Conservation (phyloP, 495 filamentous ascomycete genomes). For the Extremus antarcticus region DNA sequence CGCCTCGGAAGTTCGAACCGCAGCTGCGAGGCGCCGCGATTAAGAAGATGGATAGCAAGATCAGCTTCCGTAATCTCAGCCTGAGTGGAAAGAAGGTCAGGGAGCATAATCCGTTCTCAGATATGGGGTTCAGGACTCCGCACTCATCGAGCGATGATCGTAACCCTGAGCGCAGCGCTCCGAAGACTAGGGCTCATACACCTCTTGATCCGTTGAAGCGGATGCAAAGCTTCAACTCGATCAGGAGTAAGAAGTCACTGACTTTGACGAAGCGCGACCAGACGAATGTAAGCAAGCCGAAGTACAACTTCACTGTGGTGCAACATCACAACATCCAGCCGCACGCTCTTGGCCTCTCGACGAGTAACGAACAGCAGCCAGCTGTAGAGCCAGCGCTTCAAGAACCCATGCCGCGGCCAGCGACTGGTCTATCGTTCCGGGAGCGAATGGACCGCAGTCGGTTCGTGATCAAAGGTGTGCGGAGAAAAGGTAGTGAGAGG, state of each 20-base stretch:
- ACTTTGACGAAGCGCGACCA: neutral
- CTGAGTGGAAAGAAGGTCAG: neutral
- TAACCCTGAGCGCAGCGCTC: neutral
- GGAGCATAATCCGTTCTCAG: neutral
- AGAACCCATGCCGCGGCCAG: neutral
- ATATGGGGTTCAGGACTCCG: conserved; percentile 2
- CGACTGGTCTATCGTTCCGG: conserved; percentile 1
- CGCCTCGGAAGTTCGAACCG: conserved; percentile 24
- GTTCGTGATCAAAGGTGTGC: conserved; percentile 14
- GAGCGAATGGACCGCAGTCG: conserved; percentile 7
- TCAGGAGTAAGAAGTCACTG: conserved; percentile 2
- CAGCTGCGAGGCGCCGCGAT: conserved; percentile 2
- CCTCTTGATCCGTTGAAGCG: conserved; percentile 1
- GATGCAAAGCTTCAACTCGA: conserved; percentile 10
- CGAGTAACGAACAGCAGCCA: neutral
- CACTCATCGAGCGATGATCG: neutral
- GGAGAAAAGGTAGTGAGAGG: conserved; percentile 8
- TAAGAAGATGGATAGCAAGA: conserved; percentile 8
- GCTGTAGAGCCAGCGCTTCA: neutral
- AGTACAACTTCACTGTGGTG: neutral
- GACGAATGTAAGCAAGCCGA: neutral
- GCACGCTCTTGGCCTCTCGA: neutral
- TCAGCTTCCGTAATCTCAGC: conserved; percentile 4
- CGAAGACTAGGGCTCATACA: neutral
- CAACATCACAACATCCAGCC: neutral